A percentile compares a stretch with the other conserved stretches of the same genome.
phyloP scores from a whole-genome alignment of 768 basidiomycete species.

The Hygrocybe punicea region DNA sequence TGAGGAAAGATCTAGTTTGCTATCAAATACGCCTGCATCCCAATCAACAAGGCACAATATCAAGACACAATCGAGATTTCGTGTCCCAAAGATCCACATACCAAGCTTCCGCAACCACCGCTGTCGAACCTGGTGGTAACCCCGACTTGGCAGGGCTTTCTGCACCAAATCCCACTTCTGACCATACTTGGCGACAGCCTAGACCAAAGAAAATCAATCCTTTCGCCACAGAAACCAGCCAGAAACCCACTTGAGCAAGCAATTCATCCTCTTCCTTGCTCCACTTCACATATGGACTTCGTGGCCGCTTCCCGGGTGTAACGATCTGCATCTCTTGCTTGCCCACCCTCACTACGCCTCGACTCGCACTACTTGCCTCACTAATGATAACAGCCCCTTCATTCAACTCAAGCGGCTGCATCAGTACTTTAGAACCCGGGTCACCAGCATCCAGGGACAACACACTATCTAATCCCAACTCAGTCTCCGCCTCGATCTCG shows the following conservation, averaged over 20 bases:
- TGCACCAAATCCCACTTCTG: conserved; percentile 38
- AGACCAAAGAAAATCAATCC: background rate
- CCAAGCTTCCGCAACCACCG: conserved; percentile 43
- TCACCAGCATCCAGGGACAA: background rate
- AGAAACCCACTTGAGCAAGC: conserved; percentile 32
- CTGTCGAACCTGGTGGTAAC: conserved; percentile 44
- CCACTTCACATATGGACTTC: conserved; percentile 44
- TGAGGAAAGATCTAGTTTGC: conserved; percentile 33
- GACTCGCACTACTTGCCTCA: background rate
- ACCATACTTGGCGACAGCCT: conserved; percentile 19
- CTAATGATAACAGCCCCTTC: background rate
- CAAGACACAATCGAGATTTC: background rate
- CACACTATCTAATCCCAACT: background rate
- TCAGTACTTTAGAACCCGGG: background rate
- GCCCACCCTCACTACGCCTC: background rate
- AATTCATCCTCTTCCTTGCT: conserved; percentile 43
- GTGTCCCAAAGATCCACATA: conserved; percentile 8
- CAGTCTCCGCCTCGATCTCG: background rate
- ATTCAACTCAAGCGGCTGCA: background rate
- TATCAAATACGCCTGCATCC: conserved; percentile 37
- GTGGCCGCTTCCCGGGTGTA: conserved; percentile 27
- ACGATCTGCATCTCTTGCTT: conserved; percentile 19
- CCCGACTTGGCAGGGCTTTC: conserved; percentile 33
- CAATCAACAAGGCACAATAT: background rate
- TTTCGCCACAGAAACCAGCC: background rate